Percentiles rank a stretch among this genome's conserved stretches.
These are phyloP conservation scores for Cyclotella distinguenda DNA, from an alignment of 108 stramenopile species.

Conservation along the genomic window DNA sequence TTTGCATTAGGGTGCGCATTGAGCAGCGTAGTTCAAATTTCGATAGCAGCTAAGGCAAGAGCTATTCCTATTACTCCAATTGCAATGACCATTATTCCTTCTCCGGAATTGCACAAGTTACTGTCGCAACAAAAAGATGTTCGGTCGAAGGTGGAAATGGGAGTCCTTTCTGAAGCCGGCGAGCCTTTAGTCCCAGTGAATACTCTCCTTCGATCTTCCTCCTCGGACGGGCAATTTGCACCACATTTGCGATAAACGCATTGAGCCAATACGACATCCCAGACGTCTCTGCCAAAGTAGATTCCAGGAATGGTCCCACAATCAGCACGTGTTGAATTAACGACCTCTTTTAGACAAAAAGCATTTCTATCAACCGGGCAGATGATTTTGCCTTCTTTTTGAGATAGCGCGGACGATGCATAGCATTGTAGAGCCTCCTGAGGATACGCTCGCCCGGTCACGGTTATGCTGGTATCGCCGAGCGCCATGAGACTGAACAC, in stretches of 20 bases:
- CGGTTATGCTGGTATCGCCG: too few relatives aligned
- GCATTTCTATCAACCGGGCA: constrained; percentile 20
- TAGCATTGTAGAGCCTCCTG: constrained; percentile 36
- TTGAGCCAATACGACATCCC: constrained; percentile 34
- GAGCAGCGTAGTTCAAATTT: neutral
- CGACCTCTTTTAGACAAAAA: constrained; percentile 32
- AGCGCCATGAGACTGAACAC: too few relatives aligned
- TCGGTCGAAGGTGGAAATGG: constrained; percentile 13
- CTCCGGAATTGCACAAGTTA: constrained; percentile 29
- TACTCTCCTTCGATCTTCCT: constrained; percentile 17
- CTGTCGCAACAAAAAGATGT: constrained; percentile 37
- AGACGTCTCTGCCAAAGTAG: constrained; percentile 32
- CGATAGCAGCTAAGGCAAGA: constrained; percentile 1
- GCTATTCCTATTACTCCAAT: neutral
- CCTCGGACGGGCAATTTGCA: constrained; percentile 15
- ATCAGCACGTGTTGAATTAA: constrained; percentile 29
- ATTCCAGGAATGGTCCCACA: constrained; percentile 28
- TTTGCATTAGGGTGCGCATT: too few relatives aligned
- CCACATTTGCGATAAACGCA: constrained; percentile 42
- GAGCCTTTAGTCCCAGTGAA: constrained; percentile 15
- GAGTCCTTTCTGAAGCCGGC: neutral
- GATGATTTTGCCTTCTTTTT: constrained; percentile 31
- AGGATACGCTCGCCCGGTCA: too few relatives aligned
- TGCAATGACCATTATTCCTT: neutral
- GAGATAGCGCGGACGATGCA: constrained; percentile 26